phyloP scores from a whole-genome alignment of 2,329 filamentous ascomycete genomes.

The Aspergillus terreus region DNA sequence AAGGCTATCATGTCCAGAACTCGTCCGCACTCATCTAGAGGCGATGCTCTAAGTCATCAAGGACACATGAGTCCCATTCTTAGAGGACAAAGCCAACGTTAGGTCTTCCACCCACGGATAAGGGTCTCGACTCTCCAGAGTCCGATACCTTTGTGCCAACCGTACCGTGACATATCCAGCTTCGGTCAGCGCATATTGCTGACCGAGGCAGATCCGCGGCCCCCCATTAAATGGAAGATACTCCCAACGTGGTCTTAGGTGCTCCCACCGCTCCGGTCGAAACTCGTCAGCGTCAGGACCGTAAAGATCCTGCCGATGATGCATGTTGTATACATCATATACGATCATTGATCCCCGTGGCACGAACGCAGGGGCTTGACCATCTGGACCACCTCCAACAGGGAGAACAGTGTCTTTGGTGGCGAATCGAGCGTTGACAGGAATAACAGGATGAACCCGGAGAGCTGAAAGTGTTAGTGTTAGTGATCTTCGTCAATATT shows the following conservation, averaged over 20 bases:
- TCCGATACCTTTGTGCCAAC: constrained; percentile 1
- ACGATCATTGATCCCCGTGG: background rate
- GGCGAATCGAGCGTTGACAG: background rate
- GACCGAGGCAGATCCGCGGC: constrained; percentile 23
- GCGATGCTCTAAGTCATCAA: too few relatives aligned
- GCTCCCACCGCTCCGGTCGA: constrained; percentile 12
- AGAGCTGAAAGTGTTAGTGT: background rate
- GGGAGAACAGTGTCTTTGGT: constrained; percentile 1
- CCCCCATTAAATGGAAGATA: constrained; percentile 29
- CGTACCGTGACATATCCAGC: constrained; percentile 1
- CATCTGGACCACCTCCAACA: background rate
- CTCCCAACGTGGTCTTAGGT: constrained; percentile 30
- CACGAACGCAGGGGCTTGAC: background rate
- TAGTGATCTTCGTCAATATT: background rate
- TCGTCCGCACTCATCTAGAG: too few relatives aligned
- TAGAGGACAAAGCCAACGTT: background rate
- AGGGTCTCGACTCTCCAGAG: constrained; percentile 2
- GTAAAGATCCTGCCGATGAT: background rate
- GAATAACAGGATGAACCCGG: background rate
- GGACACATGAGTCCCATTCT: background rate
- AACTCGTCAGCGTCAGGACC: constrained; percentile 1
- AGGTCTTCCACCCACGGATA: background rate
- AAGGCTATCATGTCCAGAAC: too few relatives aligned
- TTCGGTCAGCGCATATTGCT: constrained; percentile 8
- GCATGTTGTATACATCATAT: constrained; percentile 1